Evolutionary conservation across 768 basidiomycete genomes (phyloP).

Genomic region (Agaricus sinodeliciosus): DNA sequence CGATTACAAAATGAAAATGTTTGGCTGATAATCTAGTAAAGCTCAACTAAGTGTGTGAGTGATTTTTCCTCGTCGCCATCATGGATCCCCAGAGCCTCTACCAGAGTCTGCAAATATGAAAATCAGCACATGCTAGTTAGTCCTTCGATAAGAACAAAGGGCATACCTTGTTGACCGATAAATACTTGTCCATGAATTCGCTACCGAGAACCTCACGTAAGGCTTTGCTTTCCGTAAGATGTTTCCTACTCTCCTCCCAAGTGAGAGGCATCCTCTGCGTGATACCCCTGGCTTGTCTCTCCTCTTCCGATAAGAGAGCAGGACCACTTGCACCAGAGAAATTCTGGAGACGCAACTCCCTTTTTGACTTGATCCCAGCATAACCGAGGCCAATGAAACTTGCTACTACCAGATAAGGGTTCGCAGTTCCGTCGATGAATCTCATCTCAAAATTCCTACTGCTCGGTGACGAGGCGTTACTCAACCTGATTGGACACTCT

Average conservation of each 20-base stretch:
- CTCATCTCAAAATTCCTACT: constrained; percentile 59
- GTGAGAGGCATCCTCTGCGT: constrained; percentile 41
- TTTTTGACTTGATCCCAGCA: constrained; percentile 39
- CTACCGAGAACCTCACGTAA: constrained; percentile 36
- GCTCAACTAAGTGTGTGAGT: constrained; percentile 1
- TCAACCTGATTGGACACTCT: constrained; percentile 57
- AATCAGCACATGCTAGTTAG: background rate
- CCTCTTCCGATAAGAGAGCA: constrained; percentile 36
- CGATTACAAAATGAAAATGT: too few relatives aligned
- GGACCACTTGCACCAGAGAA: constrained; percentile 25
- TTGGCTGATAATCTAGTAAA: background rate
- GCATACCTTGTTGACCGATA: constrained; percentile 31
- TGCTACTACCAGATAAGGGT: constrained; percentile 53
- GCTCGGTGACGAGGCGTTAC: constrained; percentile 36
- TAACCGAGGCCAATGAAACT: constrained; percentile 48
- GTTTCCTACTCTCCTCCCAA: constrained; percentile 38
- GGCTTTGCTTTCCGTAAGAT: constrained; percentile 27
- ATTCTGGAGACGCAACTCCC: constrained; percentile 30
- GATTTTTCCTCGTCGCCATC: constrained; percentile 2
- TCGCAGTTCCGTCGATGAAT: constrained; percentile 58
- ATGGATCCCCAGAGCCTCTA: background rate
- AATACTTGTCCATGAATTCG: constrained; percentile 37
- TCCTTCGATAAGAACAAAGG: background rate
- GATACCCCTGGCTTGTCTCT: constrained; percentile 41
- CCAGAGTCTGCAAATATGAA: background rate